Evolutionary conservation across 768 basidiomycete species (phyloP).

Genomic region (Pulveroboletus sp.): DNA sequence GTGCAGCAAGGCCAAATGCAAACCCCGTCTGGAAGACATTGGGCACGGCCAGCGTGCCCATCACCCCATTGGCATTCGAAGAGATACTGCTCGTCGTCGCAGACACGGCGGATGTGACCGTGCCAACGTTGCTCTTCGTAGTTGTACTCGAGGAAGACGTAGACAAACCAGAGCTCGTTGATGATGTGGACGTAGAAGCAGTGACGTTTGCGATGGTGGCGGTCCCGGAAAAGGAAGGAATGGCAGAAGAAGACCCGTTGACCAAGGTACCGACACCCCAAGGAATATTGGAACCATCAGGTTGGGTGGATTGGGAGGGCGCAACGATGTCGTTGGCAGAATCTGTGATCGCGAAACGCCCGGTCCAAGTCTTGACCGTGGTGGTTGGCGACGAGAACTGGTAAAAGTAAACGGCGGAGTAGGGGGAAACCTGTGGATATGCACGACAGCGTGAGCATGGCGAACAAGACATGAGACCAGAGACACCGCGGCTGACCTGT

Average conservation of each 20-base stretch:
- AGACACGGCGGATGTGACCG: neutral
- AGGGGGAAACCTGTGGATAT: slow-evolving; percentile 49
- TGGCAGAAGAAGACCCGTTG: slow-evolving; percentile 39
- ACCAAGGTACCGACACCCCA: slow-evolving; percentile 66
- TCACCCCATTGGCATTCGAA: slow-evolving; percentile 8
- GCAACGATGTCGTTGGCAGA: slow-evolving; percentile 42
- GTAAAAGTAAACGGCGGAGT: slow-evolving; percentile 78
- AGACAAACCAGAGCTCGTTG: slow-evolving; percentile 1
- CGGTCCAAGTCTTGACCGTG: slow-evolving; percentile 56
- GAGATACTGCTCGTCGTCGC: neutral
- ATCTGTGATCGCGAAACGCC: slow-evolving; percentile 71
- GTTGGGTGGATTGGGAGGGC: slow-evolving; percentile 53
- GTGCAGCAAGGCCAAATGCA: slow-evolving; percentile 16
- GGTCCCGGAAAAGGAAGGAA: slow-evolving; percentile 17
- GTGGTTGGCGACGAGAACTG: slow-evolving; percentile 57
- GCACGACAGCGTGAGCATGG: neutral
- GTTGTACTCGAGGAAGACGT: neutral
- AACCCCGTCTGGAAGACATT: slow-evolving; percentile 14
- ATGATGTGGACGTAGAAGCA: neutral
- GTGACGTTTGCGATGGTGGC: neutral
- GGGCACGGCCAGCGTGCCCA: neutral
- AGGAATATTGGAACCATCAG: slow-evolving; percentile 46
- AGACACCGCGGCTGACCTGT: slow-evolving; percentile 38
- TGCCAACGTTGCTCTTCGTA: neutral
- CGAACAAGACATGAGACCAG: neutral